These are phyloP conservation scores for Bolboschoenus planiculmis DNA, from an alignment of 176 grass and related monocot species.

Conservation along the genomic window DNA sequence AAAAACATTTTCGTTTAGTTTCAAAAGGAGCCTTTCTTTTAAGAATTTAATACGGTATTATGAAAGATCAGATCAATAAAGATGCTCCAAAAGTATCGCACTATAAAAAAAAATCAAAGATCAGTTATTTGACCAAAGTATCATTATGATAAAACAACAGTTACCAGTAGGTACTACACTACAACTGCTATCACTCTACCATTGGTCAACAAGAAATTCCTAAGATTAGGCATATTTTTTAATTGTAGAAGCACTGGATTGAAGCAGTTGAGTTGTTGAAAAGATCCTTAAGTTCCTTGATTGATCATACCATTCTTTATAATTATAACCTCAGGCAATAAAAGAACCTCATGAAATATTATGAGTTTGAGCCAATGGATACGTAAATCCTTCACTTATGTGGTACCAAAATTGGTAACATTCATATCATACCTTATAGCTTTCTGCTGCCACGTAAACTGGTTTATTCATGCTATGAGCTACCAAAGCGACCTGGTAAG, in stretches of 20 bases:
- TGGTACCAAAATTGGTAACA: background rate
- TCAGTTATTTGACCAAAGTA: background rate
- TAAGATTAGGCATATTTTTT: background rate
- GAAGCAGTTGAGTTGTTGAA: background rate
- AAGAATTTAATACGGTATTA: background rate
- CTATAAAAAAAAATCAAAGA: background rate
- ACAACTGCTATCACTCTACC: background rate
- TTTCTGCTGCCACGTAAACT: conserved; percentile 95
- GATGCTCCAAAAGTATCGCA: background rate
- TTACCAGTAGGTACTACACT: background rate
- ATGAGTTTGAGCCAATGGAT: background rate
- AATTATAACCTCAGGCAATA: background rate
- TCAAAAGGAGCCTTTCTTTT: background rate
- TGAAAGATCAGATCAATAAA: background rate
- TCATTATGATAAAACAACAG: background rate
- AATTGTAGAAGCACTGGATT: background rate
- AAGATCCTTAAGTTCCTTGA: background rate
- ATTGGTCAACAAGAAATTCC: background rate
- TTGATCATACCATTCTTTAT: background rate
- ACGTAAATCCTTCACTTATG: background rate
- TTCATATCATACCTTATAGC: conserved; percentile 62
- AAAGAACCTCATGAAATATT: background rate
- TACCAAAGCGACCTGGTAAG: conserved; percentile 94
- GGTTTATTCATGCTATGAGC: conserved; percentile 94
- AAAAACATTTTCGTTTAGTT: background rate